Evolutionary conservation across 2,329 filamentous ascomycete species (phyloP).

Genomic region (Cercospora canescens): DNA sequence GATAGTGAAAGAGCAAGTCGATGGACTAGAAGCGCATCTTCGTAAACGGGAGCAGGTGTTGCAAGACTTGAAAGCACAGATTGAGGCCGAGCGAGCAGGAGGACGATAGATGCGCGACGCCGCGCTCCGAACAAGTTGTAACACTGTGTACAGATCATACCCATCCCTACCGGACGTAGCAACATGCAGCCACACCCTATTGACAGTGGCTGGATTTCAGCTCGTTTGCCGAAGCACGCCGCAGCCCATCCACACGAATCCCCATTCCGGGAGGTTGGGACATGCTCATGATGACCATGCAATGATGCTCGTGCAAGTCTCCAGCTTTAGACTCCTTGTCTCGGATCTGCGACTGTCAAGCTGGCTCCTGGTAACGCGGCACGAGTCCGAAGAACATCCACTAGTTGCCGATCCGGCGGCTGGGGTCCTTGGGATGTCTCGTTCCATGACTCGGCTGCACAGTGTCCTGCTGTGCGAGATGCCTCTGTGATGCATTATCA

Average conservation of each 20-base stretch:
- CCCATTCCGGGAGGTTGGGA: background rate
- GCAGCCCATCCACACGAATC: background rate
- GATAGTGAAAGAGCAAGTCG: conserved; percentile 90
- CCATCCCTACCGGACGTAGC: background rate
- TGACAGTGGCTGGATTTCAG: background rate
- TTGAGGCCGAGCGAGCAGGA: conserved; percentile 69
- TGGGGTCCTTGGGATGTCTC: background rate
- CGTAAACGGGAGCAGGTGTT: conserved; percentile 73
- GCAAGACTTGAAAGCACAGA: conserved; percentile 73
- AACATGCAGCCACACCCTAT: background rate
- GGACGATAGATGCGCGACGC: conserved; percentile 15
- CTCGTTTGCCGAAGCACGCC: background rate
- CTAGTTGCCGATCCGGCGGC: background rate
- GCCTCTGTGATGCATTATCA: background rate
- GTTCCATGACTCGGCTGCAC: background rate
- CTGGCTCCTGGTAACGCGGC: background rate
- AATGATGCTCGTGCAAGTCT: background rate
- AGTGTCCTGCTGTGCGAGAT: background rate
- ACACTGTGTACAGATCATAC: conserved; percentile 3
- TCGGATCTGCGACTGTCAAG: background rate
- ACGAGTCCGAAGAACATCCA: conserved; percentile 6
- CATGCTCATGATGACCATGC: background rate
- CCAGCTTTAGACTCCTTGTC: background rate
- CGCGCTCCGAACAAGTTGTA: background rate
- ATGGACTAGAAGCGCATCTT: conserved; percentile 83